Percentiles rank a stretch among this genome's conserved stretches.
Conservation (phyloP, 2,329 filamentous ascomycete species). For the Ceratocystis lukuohia region DNA sequence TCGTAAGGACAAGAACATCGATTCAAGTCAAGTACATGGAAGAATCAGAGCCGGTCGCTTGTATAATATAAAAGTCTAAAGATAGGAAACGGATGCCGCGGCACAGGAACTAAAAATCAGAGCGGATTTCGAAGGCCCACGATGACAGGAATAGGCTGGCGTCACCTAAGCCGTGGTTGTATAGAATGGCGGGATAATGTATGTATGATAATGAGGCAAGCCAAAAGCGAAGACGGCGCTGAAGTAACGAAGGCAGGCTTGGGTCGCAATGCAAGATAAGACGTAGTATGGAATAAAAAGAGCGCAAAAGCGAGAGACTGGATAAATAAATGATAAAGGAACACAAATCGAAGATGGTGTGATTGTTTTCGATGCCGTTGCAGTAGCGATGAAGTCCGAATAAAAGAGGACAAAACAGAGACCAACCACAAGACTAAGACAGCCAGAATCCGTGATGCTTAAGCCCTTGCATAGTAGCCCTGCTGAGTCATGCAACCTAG, state of each 20-base stretch:
- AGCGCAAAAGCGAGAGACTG: neutral
- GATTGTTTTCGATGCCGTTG: neutral
- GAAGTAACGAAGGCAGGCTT: neutral
- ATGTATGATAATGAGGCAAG: neutral
- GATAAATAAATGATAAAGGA: neutral
- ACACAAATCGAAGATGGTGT: neutral
- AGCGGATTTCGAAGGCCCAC: neutral
- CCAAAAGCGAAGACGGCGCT: neutral
- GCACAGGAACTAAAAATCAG: neutral
- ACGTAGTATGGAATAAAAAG: neutral
- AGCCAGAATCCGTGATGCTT: neutral
- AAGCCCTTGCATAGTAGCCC: neutral
- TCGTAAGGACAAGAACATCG: neutral
- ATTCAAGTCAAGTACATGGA: neutral
- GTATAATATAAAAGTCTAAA: neutral
- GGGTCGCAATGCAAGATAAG: neutral
- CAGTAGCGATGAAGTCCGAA: neutral
- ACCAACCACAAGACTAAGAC: neutral
- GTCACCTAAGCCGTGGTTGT: neutral
- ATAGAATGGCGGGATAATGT: neutral
- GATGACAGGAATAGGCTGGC: neutral
- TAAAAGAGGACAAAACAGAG: neutral
- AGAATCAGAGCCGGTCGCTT: neutral
- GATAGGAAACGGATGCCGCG: neutral
- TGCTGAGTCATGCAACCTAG: conserved; percentile 2